A percentile compares a stretch with the other conserved stretches of the same genome.
phyloP scores from a whole-genome alignment of 2,329 filamentous ascomycete genomes.

The Colletotrichum cordylinicola region DNA sequence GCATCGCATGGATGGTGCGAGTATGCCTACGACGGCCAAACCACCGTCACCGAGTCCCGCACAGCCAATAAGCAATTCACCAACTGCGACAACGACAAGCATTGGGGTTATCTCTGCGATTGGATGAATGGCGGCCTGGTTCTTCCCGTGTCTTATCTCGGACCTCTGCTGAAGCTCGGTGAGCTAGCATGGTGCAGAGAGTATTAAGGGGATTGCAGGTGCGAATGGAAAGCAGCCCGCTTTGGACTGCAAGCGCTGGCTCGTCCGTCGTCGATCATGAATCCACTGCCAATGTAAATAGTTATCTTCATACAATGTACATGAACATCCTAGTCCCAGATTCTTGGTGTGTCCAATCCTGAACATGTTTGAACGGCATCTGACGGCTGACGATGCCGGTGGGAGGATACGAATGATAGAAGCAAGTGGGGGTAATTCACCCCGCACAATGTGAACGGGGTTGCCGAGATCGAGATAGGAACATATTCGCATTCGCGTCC shows the following conservation, averaged over 20 bases:
- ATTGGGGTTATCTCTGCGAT: conserved; percentile 26
- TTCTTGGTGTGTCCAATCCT: not conserved
- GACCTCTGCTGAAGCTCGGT: conserved; percentile 21
- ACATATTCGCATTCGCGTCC: not conserved
- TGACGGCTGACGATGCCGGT: not conserved
- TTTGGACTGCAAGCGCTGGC: not conserved
- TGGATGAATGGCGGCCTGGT: conserved; percentile 24
- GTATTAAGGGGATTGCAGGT: not conserved
- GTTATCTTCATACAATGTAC: not conserved
- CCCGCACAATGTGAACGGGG: not conserved
- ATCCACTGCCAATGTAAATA: not conserved
- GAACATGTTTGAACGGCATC: not conserved
- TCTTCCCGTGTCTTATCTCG: conserved; percentile 28
- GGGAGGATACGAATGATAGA: not conserved
- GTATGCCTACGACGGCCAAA: conserved; percentile 22
- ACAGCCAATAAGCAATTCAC: conserved; percentile 23
- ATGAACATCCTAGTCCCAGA: not conserved
- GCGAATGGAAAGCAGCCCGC: not conserved
- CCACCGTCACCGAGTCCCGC: not conserved
- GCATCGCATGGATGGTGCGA: conserved; percentile 28
- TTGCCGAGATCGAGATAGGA: not conserved
- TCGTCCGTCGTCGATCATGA: not conserved
- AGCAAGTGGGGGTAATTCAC: not conserved
- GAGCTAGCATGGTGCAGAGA: not conserved
- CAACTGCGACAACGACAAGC: conserved; percentile 26